Conservation (phyloP, 257 asterid species). For the Gentiana straminea region DNA sequence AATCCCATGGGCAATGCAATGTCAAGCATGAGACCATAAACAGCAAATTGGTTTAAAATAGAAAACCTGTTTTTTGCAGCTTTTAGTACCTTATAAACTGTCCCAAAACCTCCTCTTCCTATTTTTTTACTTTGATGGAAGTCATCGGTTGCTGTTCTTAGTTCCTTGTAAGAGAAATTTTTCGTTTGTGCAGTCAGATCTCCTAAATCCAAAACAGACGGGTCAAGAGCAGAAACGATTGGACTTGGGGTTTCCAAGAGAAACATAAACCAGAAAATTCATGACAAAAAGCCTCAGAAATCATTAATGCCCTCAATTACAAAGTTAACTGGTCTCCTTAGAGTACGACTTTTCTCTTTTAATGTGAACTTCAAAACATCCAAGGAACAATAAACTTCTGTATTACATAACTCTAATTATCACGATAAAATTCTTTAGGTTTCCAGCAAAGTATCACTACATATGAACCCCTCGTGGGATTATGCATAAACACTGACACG, state of each 20-base stretch:
- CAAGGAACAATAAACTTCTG: too few species aligned
- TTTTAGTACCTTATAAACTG: constrained; percentile 71
- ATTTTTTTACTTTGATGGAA: constrained; percentile 54
- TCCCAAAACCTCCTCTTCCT: constrained; percentile 93
- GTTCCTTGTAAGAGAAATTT: constrained; percentile 51
- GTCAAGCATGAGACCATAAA: too few species aligned
- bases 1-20: too few species aligned
- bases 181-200: constrained; percentile 29
- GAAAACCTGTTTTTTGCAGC: constrained; percentile 5
- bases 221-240: constrained; percentile 13
- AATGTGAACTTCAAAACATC: too few species aligned
- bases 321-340: not conserved
- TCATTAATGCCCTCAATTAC: not conserved
- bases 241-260: constrained; percentile 2
- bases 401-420: too few species aligned
- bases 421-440: too few species aligned
- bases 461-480: too few species aligned
- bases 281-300: not conserved
- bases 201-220: constrained; percentile 31
- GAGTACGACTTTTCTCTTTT: not conserved
- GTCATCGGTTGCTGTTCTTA: constrained; percentile 57
- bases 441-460: too few species aligned
- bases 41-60: too few species aligned
- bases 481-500: too few species aligned
- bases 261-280: not conserved